These are phyloP conservation scores for Trypanosoma boissoni DNA, from an alignment of 208 protist species.

Conservation along the genomic window DNA sequence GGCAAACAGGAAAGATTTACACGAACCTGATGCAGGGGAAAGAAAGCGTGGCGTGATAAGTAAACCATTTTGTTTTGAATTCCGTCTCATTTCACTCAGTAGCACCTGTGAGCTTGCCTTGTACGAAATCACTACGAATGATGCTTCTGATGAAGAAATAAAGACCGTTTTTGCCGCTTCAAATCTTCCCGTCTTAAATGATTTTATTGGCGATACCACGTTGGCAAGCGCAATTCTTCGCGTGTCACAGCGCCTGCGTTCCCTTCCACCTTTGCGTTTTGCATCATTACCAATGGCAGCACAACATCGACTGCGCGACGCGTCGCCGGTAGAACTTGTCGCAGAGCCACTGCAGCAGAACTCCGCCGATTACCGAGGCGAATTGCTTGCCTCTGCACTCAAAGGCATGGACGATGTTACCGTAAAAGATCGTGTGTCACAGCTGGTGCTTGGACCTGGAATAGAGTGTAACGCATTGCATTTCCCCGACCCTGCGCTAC, in stretches of 20 bases:
- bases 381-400: slow-evolving; percentile 7
- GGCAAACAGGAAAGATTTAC: neutral
- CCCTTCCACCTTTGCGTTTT: slow-evolving; percentile 17
- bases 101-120: slow-evolving; percentile 41
- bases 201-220: slow-evolving; percentile 54
- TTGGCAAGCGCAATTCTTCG: slow-evolving; percentile 33
- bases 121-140: slow-evolving; percentile 56
- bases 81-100: slow-evolving; percentile 37
- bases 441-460: slow-evolving; percentile 45
- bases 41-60: neutral
- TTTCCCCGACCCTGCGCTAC: slow-evolving; percentile 47
- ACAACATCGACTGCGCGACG: slow-evolving; percentile 43
- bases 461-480: slow-evolving; percentile 52
- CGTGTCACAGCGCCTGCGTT: slow-evolving; percentile 18
- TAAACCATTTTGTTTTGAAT: slow-evolving; percentile 33
- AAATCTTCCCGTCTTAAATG: slow-evolving; percentile 61
- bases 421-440: slow-evolving; percentile 19
- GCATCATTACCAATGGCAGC: slow-evolving; percentile 38
- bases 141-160: slow-evolving; percentile 63
- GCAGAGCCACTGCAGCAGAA: slow-evolving; percentile 37
- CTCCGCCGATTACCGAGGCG: neutral
- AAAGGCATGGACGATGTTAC: neutral
- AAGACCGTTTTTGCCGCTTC: slow-evolving; percentile 52
- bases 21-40: neutral
- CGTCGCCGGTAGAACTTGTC: slow-evolving; percentile 53